Conservation (phyloP, 2,329 filamentous ascomycete species). For the Hypoxylon sp. region DNA sequence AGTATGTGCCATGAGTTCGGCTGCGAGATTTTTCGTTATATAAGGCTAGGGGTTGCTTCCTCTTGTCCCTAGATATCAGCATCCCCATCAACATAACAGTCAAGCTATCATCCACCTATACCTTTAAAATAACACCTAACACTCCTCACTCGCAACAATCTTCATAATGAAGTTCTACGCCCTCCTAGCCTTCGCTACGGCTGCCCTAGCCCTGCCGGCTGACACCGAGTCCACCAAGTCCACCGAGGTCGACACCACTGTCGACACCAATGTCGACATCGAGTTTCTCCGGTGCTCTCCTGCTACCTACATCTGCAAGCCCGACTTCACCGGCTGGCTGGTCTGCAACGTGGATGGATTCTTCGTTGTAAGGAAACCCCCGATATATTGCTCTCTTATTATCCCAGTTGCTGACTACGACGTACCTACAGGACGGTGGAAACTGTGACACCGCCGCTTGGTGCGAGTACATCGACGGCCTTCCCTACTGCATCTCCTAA, state of each 20-base stretch:
- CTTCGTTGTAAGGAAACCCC: slow-evolving; percentile 41
- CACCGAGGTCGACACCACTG: slow-evolving; percentile 15
- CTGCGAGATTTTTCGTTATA: slow-evolving; percentile 8
- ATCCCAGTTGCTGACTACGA: slow-evolving; percentile 7
- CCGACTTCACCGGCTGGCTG: slow-evolving; percentile 46
- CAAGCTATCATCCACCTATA: neutral
- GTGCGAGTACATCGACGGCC: slow-evolving; percentile 47
- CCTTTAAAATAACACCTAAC: neutral
- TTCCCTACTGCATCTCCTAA: slow-evolving; percentile 48
- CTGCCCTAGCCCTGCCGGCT: slow-evolving; percentile 41
- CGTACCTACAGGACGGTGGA: slow-evolving; percentile 43
- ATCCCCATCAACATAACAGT: neutral
- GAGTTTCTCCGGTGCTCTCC: slow-evolving; percentile 37
- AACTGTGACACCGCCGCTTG: slow-evolving; percentile 39
- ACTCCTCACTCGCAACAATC: neutral
- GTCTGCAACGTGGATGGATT: slow-evolving; percentile 48
- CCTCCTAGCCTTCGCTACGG: slow-evolving; percentile 28
- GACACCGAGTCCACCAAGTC: too few relatives aligned
- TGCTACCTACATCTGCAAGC: slow-evolving; percentile 47
- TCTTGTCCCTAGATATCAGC: neutral
- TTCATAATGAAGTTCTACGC: slow-evolving; percentile 47
- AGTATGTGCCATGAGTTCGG: neutral
- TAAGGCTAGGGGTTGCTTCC: slow-evolving; percentile 8
- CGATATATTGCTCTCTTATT: neutral
- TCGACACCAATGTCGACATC: slow-evolving; percentile 12